Evolutionary conservation across 176 grass and related monocot genomes (phyloP).

Genomic region (Lolium multiflorum): DNA sequence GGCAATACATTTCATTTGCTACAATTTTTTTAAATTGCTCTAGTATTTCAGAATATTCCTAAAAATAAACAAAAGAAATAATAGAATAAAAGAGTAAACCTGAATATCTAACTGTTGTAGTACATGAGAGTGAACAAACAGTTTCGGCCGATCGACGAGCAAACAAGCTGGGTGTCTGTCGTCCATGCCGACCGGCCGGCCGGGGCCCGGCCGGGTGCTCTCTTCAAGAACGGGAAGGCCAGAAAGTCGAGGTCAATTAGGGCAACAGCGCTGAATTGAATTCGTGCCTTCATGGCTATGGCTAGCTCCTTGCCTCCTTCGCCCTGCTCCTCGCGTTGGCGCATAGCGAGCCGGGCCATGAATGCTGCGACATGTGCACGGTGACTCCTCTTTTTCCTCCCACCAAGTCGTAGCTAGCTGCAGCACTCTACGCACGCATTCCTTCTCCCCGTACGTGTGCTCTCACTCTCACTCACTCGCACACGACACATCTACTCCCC

Average conservation of each 20-base stretch:
- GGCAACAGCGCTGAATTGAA: conserved; percentile 49
- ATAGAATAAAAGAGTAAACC: too few relatives aligned
- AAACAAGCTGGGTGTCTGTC: too few relatives aligned
- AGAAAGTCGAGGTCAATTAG: conserved; percentile 40
- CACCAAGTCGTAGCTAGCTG: neutral
- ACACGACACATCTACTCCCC: conserved; percentile 17
- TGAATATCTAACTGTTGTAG: too few relatives aligned
- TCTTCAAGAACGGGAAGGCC: conserved; percentile 25
- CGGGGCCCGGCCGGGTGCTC: conserved; percentile 34
- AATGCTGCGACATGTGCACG: conserved; percentile 29
- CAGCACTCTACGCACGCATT: neutral
- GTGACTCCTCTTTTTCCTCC: conserved; percentile 44
- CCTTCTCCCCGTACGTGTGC: neutral
- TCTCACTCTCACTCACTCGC: neutral
- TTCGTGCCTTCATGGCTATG: conserved; percentile 40
- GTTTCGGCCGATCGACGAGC: too few relatives aligned
- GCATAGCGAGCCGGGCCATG: conserved; percentile 7
- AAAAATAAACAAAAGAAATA: too few relatives aligned
- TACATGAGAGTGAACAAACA: too few relatives aligned
- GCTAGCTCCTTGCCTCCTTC: neutral
- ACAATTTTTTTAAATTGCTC: too few relatives aligned
- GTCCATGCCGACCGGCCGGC: conserved; percentile 25
- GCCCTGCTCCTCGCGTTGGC: conserved; percentile 41
- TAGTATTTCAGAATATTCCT: too few relatives aligned
- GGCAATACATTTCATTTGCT: too few relatives aligned